Base-by-base conservation (phyloP, 2,329 filamentous ascomycete species). In the Penicillium hesseltinei region DNA sequence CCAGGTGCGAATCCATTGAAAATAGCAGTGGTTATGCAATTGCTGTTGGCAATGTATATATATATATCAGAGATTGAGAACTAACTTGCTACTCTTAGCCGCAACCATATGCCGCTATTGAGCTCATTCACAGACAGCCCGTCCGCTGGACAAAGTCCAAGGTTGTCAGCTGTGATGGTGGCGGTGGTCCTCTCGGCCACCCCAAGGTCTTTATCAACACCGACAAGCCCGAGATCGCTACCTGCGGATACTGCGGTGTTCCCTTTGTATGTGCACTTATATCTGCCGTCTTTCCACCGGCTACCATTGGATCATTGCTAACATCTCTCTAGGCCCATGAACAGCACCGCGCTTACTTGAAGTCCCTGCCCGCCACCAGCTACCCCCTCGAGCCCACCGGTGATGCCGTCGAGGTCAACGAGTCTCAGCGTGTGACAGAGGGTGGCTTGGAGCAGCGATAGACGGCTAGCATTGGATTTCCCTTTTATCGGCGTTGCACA, bases 201-300 rank as follows among this genome's bases (percentile, higher is more conserved):
- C 94, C 94, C 49, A 85, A 86, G 71, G 89, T 99, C 78, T 99
- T 92, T 76, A 99, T 99, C 84, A 99, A 99, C 79, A 88, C 90
- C 65, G 94, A 99, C 79, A 97, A 97, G 83, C 90, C 94, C 43
- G 88, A 97, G 81, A 96, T 99, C 85, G 86, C 77, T 81, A 82
- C 73, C 56, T 99, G 94, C 82, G 88, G 84, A 71, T 99, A 99
- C 81, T 99, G 94, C 74, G 94, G 94, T 52, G 75, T 94, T 65
- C 94, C 94, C 68, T 99, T 88, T 74, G 94, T 97, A 84, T 73
- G 92, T 80, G 6, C 11, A 48, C 27, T 56, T 59, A 54, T 19
- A 29, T 29, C n/a, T n/a, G n/a, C 23, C 8, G 19, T 21, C 36
- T 43, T 54, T 19, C 15, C 21, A 23, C 17, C 7, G 29, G 17